Evolutionary conservation across 2,329 filamentous ascomycete species (phyloP), one percentile per base, ranked within the genome.

Genomic region (Hypoxylon sp.): DNA sequence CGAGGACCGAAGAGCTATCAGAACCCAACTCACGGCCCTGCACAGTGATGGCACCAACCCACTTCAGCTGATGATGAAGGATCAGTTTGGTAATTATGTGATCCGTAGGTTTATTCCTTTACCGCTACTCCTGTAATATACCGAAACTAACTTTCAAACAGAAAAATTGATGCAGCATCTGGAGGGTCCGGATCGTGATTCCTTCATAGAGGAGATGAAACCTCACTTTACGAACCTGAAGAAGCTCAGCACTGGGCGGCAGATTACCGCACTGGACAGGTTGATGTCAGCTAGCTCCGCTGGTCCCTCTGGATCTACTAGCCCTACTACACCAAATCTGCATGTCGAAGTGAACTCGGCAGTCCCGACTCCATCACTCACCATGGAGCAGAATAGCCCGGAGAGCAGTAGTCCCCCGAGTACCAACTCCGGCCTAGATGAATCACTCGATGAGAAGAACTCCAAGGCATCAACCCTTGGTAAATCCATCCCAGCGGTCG

Each of bases 31-130:
- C 17, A 85, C 80, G 2, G 77, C 78, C 1, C 68, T 78, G 11
- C 82, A 82, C 43, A 78, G 81, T 5, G 82, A 88, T 31, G 88
- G 88, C 8, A 83, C 85, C 47, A 87, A 78, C 47, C 83, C 86
- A n/a, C 74, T 97, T 26, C 80, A 88, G 55, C 78, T 81, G 15
- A 79, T 97, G 73, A 91, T 97, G 80, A 89, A 87, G 59, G 93
- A 99, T 68, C 88, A 90, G 59, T 97, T 87, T 69, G 94, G 90
- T 53, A 99, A 99, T 71, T 99, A 97, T 68, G 93, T 97, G 4
- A 88, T 97, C 55, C 93, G 91, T 96, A 83, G 84, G 91, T 84
- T 17, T 15, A 15, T n/a, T 15, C 7, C 31, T 37, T 8, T 20
- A 23, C 26, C 16, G 20, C 19, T 4, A 9, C 19, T 3, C n/a